Conservation (phyloP, 192 early-diverging fungal species). For the Podochytrium sp. region DNA sequence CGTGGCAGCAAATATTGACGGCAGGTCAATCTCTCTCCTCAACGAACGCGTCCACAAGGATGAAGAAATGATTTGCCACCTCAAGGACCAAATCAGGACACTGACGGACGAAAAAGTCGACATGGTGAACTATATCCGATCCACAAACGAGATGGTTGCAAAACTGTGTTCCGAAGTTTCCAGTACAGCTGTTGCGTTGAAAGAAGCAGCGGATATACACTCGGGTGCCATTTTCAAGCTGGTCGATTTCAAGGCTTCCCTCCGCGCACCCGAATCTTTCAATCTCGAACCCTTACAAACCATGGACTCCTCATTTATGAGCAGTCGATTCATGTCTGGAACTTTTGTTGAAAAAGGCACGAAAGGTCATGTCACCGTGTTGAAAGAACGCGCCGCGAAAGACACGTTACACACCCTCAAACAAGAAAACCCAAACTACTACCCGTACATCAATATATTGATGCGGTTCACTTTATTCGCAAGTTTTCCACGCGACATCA, state of each 20-base stretch:
- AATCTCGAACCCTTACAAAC: background rate
- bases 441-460: conserved; percentile 29
- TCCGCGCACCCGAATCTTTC: background rate
- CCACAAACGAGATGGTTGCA: background rate
- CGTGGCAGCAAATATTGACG: background rate
- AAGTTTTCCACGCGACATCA: conserved; percentile 39
- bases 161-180: background rate
- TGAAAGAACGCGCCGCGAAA: background rate
- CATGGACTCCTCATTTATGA: background rate
- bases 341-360: background rate
- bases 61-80: background rate
- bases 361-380: background rate
- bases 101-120: background rate
- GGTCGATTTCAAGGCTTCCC: background rate
- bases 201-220: background rate
- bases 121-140: background rate
- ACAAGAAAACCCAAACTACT: background rate
- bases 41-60: background rate
- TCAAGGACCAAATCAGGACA: background rate
- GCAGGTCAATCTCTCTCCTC: background rate
- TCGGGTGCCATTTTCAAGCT: background rate
- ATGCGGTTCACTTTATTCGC: conserved; percentile 46
- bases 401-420: background rate
- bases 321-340: background rate
- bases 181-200: background rate